Evolutionary conservation across 345 rosid genomes (phyloP), one percentile per base, ranked within the genome.

Genomic region (Murraya paniculata): DNA sequence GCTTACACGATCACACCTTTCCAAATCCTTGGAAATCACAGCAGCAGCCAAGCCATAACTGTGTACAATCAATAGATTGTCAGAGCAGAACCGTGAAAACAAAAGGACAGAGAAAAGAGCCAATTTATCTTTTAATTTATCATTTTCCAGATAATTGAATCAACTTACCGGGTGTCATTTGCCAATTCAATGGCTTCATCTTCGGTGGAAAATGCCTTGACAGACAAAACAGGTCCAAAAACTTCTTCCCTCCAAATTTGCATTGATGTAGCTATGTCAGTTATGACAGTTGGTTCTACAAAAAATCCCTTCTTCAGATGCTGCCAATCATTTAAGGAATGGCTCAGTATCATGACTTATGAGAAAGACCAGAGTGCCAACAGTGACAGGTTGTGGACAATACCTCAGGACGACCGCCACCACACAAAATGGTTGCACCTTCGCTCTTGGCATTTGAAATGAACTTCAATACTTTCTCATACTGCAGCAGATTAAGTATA

Each of bases 171-270:
- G 72, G 91, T 89, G 80, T 94, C 94, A 84, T 97, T 97, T 82
- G 98, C 99, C 84, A 94, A 86, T 22, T 90, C 92, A 68, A 94
- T 90, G 71, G 99, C 98, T 88, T 94, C 99, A 64, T 97, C 98
- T 87, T 97, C 99, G 0, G 91, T 87, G 39, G 88, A 73, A 84
- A 97, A 97, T 71, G 98, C 91, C 87, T 92, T 97, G 41, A 91
- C 92, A 79, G 98, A 94, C 2, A 97, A 86, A 78, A 94, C 95
- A 73, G 99, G 98, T 78, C 98, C 99, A 85, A 97, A 97, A 60
- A 97, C 98, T 87, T 97, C 99, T 77, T 96, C 99, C 81, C 93
- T 94, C 99, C 99, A 97, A 60, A 97, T 94, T 87, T 97, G 89
- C 99, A 94, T 97, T 79, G 95, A 91, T 71, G 91, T 91, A 35